Percentiles rank a stretch among this genome's conserved stretches.
These are phyloP conservation scores for Podospora pseudopauciseta DNA, from an alignment of 495 filamentous ascomycete genomes.

Conservation along the genomic window DNA sequence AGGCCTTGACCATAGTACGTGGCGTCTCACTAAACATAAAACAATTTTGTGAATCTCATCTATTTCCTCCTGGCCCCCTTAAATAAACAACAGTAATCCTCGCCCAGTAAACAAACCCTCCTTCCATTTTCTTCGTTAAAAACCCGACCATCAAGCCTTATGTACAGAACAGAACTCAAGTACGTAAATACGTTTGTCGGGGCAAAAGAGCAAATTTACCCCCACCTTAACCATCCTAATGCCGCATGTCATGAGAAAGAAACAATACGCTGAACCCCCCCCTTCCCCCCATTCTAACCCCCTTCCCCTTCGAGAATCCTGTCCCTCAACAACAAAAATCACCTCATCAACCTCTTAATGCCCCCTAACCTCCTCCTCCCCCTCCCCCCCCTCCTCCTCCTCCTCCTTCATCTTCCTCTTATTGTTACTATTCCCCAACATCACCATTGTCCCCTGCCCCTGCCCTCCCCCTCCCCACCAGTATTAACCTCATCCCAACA, in stretches of 20 bases:
- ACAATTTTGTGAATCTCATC: background rate
- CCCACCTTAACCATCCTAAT: background rate
- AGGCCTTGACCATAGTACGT: background rate
- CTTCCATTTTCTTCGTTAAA: background rate
- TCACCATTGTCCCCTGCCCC: constrained; percentile 55
- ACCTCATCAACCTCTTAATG: background rate
- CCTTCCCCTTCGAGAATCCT: background rate
- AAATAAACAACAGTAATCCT: background rate
- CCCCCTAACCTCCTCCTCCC: background rate
- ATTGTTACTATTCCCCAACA: constrained; percentile 68
- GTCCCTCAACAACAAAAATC: background rate
- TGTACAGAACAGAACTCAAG: background rate
- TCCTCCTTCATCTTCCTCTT: background rate
- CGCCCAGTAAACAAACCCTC: background rate
- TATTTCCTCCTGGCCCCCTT: background rate
- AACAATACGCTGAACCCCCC: background rate
- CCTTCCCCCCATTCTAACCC: background rate
- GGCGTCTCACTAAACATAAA: background rate
- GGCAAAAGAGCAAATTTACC: background rate
- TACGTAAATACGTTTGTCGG: background rate
- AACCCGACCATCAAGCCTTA: background rate
- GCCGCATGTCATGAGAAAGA: background rate
- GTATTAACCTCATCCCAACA: constrained; percentile 71
- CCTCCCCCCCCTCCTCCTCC: no score
- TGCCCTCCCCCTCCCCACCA: constrained; percentile 7